Evolutionary conservation across 306 rosid genomes (phyloP), one percentile per base, ranked within the genome.

Genomic region (Sicyos edulis): DNA sequence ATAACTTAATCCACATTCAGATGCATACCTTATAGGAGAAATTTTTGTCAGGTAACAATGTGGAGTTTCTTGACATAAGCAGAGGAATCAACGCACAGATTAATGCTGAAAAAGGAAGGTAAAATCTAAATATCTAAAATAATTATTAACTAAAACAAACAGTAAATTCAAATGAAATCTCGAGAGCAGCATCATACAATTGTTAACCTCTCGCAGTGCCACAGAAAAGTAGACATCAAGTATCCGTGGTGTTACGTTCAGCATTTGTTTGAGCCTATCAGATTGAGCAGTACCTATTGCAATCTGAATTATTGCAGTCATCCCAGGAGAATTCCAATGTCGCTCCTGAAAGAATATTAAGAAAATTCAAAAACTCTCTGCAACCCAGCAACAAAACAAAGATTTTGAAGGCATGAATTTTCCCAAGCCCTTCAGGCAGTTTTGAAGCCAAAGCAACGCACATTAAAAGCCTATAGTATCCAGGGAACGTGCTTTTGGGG

Each of bases 261-360:
- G 92, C 69, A 77, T 82, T 76, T 88, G 79, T 76, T 90, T 88
- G 77, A 90, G 86, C 90, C 90, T 87, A 76, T 86, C 87, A 74
- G 98, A 88, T 81, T 79, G 96, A 74, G 96, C 85, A 77, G 70
- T 80, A 78, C 79, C 86, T 71, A 82, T 85, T 62, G 92, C 88
- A 66, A 85, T 73, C 83, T 86, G 88, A 55, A 93, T 73, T 54
- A 81, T 76, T 45, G 91, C 75, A 37, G 86, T 74, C 88, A 93
- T 86, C 78, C 80, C 93, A 47, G 97, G 96, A 85, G 98, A 93
- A 50, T 86, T 83, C 98, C 96, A 90, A 79, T 88, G 98, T 56
- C 98, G 96, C 78, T 90, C 98, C 98, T 93, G 87, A 78, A 76
- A 74, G 54, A 51, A 70, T 40, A 80, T 45, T 63, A 80, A 73